Conservation (phyloP, 106 monocot genomes). For the Alisma plantagoaquatica region DNA sequence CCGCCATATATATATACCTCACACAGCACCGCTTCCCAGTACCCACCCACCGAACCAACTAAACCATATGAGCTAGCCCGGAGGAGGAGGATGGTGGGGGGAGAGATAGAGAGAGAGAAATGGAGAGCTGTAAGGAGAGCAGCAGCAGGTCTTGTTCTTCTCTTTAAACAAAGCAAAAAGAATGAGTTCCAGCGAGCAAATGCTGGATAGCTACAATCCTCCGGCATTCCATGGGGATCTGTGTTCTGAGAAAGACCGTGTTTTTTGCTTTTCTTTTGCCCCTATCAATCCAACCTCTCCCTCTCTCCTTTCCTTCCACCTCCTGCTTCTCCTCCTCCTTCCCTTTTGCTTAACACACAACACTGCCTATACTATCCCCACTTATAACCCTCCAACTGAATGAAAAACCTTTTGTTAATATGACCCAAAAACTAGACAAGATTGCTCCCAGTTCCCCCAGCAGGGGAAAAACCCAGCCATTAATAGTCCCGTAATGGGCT, state of each 20-base stretch:
- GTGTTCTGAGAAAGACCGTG: conserved; percentile 69
- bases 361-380: too few relatives aligned
- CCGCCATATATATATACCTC: neutral
- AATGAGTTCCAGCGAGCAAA: conserved; percentile 42
- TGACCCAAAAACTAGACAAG: neutral
- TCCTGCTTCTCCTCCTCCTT: neutral
- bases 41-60: too few relatives aligned
- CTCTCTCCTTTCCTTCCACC: conserved; percentile 1
- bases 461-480: too few relatives aligned
- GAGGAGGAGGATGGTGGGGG: too few relatives aligned
- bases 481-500: neutral
- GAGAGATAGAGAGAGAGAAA: too few relatives aligned
- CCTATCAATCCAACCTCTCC: conserved; percentile 3
- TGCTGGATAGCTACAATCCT: conserved; percentile 26
- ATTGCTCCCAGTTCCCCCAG: neutral
- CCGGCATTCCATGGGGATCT: conserved; percentile 83
- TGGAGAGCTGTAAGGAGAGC: too few relatives aligned
- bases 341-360: neutral
- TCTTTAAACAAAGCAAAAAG: conserved; percentile 71
- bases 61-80: too few relatives aligned
- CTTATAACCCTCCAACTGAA: conserved; percentile 5
- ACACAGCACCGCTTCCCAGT: neutral
- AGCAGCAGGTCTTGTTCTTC: too few relatives aligned
- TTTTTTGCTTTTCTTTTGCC: conserved; percentile 25
- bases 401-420: neutral